phyloP scores from a whole-genome alignment of 2,329 filamentous ascomycete genomes.

The Hymenoscyphus linearis region DNA sequence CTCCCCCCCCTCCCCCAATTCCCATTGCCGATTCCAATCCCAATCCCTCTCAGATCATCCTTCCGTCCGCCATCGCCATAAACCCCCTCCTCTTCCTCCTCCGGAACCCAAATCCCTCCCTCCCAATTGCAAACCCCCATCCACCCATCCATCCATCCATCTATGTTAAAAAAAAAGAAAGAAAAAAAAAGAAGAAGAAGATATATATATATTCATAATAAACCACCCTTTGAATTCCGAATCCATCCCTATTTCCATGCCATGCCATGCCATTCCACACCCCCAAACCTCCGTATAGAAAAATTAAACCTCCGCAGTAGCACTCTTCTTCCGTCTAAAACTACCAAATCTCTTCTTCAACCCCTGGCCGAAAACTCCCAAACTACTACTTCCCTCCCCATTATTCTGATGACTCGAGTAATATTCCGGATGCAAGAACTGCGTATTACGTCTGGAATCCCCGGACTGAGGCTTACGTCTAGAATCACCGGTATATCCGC shows the following conservation, averaged over 20 bases:
- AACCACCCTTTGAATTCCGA: too few species aligned
- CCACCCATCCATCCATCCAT: neutral
- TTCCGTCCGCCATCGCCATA: too few species aligned
- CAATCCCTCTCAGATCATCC: too few species aligned
- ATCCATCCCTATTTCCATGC: neutral
- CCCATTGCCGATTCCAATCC: too few species aligned
- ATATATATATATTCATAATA: neutral
- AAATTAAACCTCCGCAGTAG: neutral
- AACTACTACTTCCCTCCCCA: neutral
- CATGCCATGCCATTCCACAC: too few species aligned
- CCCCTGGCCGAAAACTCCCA: constrained; percentile 39
- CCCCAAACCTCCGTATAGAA: too few species aligned
- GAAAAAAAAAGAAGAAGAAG: too few species aligned
- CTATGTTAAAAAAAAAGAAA: neutral
- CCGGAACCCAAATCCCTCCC: too few species aligned
- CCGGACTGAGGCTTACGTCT: constrained; percentile 9
- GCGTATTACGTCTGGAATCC: constrained; percentile 1
- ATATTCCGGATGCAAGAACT: constrained; percentile 11
- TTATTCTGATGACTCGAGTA: neutral
- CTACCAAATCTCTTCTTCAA: constrained; percentile 51
- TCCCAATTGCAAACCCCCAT: too few species aligned
- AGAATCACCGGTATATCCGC: constrained; percentile 22
- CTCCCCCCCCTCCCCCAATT: too few species aligned
- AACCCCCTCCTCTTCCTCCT: too few species aligned
- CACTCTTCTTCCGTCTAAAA: constrained; percentile 36